A percentile compares a stretch with the other conserved stretches of the same genome.
phyloP scores from a whole-genome alignment of 306 rosid species.

The Rubus parviflorus region DNA sequence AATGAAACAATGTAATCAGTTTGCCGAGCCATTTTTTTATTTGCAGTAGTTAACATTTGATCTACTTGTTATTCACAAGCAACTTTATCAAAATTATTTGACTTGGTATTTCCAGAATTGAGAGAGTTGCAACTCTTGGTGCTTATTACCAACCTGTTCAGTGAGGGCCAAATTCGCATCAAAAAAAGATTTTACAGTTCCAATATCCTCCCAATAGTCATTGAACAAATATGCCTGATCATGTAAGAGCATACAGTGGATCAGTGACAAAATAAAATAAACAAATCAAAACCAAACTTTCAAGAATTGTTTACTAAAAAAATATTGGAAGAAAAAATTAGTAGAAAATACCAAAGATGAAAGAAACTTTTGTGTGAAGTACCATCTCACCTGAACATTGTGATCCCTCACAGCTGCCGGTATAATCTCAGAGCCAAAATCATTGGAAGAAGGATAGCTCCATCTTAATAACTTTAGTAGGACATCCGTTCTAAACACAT shows the following conservation, averaged over 20 bases:
- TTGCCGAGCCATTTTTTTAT: conserved; percentile 4
- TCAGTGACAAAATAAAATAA: not conserved
- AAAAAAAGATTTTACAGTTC: conserved; percentile 88
- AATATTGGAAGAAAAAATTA: conserved; percentile 9
- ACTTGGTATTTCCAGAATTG: not conserved
- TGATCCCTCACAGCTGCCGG: conserved; percentile 81
- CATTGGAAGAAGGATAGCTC: conserved; percentile 70
- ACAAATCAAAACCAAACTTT: not conserved
- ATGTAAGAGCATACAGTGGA: conserved; percentile 16
- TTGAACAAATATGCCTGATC: conserved; percentile 87
- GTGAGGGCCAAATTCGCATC: conserved; percentile 92
- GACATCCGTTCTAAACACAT: conserved; percentile 78
- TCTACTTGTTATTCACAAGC: not conserved
- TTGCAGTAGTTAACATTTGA: not conserved
- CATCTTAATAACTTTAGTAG: conserved; percentile 66
- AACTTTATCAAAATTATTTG: not conserved
- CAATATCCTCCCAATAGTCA: conserved; percentile 99
- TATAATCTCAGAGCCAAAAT: conserved; percentile 93
- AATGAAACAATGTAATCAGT: conserved; percentile 28
- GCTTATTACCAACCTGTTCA: conserved; percentile 57
- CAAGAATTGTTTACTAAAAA: not conserved
- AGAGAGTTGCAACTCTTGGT: not conserved
- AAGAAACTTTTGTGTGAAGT: not conserved
- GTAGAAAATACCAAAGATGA: not conserved
- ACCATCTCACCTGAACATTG: conserved; percentile 80